Base-by-base conservation (phyloP, 257 asterid genomes). In the Lavandula angustifolia region DNA sequence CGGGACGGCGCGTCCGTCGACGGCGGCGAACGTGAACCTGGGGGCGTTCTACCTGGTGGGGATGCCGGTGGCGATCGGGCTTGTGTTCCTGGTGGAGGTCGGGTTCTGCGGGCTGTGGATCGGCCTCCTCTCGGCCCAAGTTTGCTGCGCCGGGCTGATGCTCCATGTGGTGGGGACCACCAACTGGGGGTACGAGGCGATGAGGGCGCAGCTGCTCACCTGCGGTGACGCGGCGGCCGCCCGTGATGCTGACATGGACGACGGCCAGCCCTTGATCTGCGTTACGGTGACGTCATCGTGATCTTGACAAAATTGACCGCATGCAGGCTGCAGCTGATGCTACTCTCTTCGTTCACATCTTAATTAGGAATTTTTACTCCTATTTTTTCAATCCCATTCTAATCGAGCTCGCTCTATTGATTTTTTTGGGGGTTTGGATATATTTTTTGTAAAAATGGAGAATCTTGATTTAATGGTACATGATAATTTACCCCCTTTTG, bases 21-120 rank as follows among this genome's bases (percentile, higher is more conserved):
- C 84, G 6, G 96, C 96, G 9, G 96, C 96, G 0, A 82, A 84
- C 7, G 96, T 86, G 79, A 89, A 86, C 77, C 82, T 89, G 2
- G 85, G 96, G 2, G 96, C 96, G 7, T 89, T 89, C 53, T 89
- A 89, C 60, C 66, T 86, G 6, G 92, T 89, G 51, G 96, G 96
- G 4, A 84, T 82, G 96, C 95, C 96, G 0, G 86, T 89, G 54
- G 90, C 92, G 0, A 7, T 89, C 29, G 96, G 88, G 75, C 80
- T 89, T 10, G 87, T 92, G 49, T 82, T 89, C 17, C 35, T 62
- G 7, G 0, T 78, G 0, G 86, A 87, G 0, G 67, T 84, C 1
- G 96, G 96, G 1, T 89, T 86, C 65, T 17, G 87, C 73, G 96
- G 96, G 80, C 83, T 89, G 17, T 89, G 96, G 96, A 54, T 86